Conservation (phyloP, 345 rosid genomes). For the Arabis alpina region DNA sequence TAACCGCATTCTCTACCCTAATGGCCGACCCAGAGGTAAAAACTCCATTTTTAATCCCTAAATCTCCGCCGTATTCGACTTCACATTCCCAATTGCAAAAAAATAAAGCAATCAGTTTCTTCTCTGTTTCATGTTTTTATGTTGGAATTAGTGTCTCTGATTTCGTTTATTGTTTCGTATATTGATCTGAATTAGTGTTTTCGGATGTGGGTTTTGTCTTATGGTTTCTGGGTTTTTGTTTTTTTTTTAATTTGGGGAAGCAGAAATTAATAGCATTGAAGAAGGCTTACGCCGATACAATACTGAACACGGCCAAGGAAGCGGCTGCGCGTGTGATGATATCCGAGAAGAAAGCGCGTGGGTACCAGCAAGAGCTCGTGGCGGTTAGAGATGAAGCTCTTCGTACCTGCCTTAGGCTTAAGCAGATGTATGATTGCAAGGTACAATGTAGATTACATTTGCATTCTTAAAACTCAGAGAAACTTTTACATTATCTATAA, state of each 20-base stretch:
- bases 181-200: conserved; percentile 17
- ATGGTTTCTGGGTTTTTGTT: conserved; percentile 29
- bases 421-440: conserved; percentile 83
- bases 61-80: neutral
- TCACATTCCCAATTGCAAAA: conserved; percentile 24
- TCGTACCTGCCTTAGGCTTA: conserved; percentile 77
- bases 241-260: conserved; percentile 13
- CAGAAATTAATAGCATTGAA: conserved; percentile 86
- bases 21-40: conserved; percentile 45
- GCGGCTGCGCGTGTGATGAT: conserved; percentile 87
- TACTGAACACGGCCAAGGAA: conserved; percentile 86
- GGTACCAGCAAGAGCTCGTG: conserved; percentile 69
- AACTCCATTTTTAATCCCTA: conserved; percentile 19
- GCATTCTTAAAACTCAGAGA: neutral
- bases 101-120: neutral
- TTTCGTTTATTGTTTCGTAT: conserved; percentile 18
- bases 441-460: conserved; percentile 40
- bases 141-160: neutral
- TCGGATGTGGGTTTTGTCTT: conserved; percentile 34
- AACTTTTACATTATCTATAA: neutral
- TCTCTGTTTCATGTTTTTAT: conserved; percentile 39
- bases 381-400: conserved; percentile 75
- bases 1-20: conserved; percentile 39
- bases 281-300: conserved; percentile 94
- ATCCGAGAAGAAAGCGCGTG: conserved; percentile 77